Base-by-base conservation (phyloP, 306 rosid genomes). In the Cicer bijugum region DNA sequence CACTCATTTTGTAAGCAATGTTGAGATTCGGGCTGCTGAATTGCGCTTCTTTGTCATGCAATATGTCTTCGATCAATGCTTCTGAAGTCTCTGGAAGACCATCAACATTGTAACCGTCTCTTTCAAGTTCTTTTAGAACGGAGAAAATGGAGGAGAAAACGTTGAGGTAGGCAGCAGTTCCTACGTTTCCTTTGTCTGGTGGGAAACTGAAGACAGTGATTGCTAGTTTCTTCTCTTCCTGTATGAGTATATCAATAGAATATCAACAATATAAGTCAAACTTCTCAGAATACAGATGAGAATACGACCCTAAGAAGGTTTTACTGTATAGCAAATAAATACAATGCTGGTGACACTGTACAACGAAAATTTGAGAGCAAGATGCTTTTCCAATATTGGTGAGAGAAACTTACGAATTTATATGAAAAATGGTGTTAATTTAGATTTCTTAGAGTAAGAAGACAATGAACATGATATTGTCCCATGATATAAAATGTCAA, bases 201-300 rank as follows among this genome's bases (percentile, higher is more conserved):
- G 99, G 99, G 86, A 91, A 95, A 77, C 99, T 95, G 89, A 95
- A 95, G 77, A 95, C 96, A 0, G 99, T 95, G 70, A 95, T 88
- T 9, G 99, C 99, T 43, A 91, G 71, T 83, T 53, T 95, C 86
- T 95, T 95, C 83, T 85, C 96, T 12, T 78, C 86, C 97, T 95
- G 93, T 78, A 79, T 42, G 64, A 72, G 65, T 50, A 44, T 35
- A 44, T 67, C 67, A 33, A 11, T 69, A 69, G 17, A 68, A 75
- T 57, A 40, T 71, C 67, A 75, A 51, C 39, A 66, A 58, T 48
- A 44, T 33, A 62, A 79, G 55, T 75, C 60, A 55, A 63, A 76
- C 56, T 46, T 6, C 33, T 23, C 60, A 48, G 80, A 28, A 70
- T 42, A 12, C 37, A 60, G 6, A 72, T 42, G 15, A 80, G 5